Base-by-base conservation (phyloP, 2,329 filamentous ascomycete species). In the Aspergillus brunneoviolaceus region DNA sequence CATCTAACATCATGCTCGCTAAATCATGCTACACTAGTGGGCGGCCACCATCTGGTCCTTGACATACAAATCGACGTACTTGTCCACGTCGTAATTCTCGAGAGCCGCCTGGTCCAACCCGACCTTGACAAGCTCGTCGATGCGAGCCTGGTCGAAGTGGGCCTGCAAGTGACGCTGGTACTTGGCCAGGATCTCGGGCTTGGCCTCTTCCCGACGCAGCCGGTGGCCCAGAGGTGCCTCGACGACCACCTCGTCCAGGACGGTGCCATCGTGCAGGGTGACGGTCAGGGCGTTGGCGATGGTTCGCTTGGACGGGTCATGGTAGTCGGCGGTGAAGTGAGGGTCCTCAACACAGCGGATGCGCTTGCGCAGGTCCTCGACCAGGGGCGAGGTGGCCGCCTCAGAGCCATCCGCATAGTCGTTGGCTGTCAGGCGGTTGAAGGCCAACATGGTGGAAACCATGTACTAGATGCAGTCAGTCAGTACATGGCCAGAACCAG, bases 211-310 rank as follows among this genome's bases (percentile, higher is more conserved):
- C 71, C 94, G 87, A 67, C 95, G 85, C 73, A 95, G 84, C 67
- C 89, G 89, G 83, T 99, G 95, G 70, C 95, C 95, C 47, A 99
- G 87, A 59, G 95, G 95, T 60, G 95, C 94, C 83, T 97, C 93
- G 57, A 99, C 90, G 52, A 90, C 89, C 61, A 96, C 87, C 81
- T 99, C 95, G 23, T 94, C 89, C 39, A 98, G 84, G 10, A 95
- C 84, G 51, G 92, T 96, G 71, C 95, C 95, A 75, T 98, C 94
- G 77, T 96, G 95, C 69, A 99, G 85, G 72, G 89, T 94, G 60
- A 99, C 93, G 31, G 93, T 97, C 67, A 99, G 84, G 9, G 93
- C 95, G 81, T 99, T 99, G 77, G 92, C 92, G 80, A 99, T 99
- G 78, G 92, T 97, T 71, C 95, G 91, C 82, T 96, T 91, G 68